Evolutionary conservation across 352 stramenopile species (phyloP).

Genomic region (Phytophthora sp.): DNA sequence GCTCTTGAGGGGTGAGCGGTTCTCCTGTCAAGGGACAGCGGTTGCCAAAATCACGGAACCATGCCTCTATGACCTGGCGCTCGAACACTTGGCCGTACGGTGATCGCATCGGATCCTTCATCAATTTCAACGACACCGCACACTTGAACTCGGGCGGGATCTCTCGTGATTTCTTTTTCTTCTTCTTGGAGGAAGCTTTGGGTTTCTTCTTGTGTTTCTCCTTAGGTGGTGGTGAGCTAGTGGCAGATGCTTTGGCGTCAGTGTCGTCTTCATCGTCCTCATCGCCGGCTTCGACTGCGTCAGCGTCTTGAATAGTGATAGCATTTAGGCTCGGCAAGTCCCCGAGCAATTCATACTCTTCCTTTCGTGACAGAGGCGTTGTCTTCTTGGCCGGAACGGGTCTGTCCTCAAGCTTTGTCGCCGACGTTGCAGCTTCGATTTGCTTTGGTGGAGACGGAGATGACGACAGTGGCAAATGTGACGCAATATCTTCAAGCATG

Average conservation of each 20-base stretch:
- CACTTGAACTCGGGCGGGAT: conserved; percentile 72
- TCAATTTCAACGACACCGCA: conserved; percentile 71
- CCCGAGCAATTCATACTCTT: conserved; percentile 80
- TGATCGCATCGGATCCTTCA: conserved; percentile 73
- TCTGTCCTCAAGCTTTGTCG: conserved; percentile 46
- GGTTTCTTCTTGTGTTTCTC: conserved; percentile 33
- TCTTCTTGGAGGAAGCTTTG: conserved; percentile 36
- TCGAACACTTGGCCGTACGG: conserved; percentile 84
- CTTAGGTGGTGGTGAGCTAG: conserved; percentile 24
- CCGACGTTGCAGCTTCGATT: conserved; percentile 11
- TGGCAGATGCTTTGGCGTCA: conserved; percentile 33
- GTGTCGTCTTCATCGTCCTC: conserved; percentile 36
- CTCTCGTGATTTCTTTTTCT: conserved; percentile 32
- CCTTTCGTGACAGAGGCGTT: conserved; percentile 68
- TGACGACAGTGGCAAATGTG: conserved; percentile 36
- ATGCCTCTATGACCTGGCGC: conserved; percentile 75
- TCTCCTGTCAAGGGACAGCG: conserved; percentile 78
- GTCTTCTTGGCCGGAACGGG: conserved; percentile 40
- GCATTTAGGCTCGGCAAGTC: conserved; percentile 71
- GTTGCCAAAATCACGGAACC: conserved; percentile 86
- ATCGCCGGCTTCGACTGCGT: conserved; percentile 34
- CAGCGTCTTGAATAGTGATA: conserved; percentile 68
- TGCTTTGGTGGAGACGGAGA: conserved; percentile 28
- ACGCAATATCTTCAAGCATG: conserved; percentile 78
- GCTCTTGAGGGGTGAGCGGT: conserved; percentile 59